Evolutionary conservation across 306 rosid genomes (phyloP), one percentile per base, ranked within the genome.

Genomic region (Quercus variabilis): DNA sequence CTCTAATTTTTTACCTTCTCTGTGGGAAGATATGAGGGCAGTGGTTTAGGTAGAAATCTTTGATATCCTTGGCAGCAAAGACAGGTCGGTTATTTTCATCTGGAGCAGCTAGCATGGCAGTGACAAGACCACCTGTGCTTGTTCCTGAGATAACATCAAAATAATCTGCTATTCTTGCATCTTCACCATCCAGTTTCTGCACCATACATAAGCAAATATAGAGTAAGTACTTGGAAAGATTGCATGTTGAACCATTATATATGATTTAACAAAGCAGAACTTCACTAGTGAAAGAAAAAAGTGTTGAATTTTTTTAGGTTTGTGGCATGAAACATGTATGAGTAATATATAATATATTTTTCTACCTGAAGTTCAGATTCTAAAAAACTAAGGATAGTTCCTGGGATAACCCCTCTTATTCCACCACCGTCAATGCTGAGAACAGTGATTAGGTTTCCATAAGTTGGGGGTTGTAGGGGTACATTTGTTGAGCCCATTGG

Each of bases 391-490:
- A 91, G 85, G n/a, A 91, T 84, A 25, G 86, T 80, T 3, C 85
- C 96, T 0, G 91, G 96, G 46, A 91, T 91, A 52, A 91, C 46
- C 43, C 96, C 93, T 76, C 91, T 83, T 0, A 87, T 81, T n/a
- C 93, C 93, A 58, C 96, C 96, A 1, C 93, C 93, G 12, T 91
- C 92, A 2, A 91, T 87, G 82, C 93, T 91, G 38, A 91, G 93
- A 75, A 91, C 68, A 26, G 93, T 89, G 8, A 89, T 71, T 18
- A 89, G 26, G 79, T 86, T 86, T 33, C 93, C 93, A 68, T 87
- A 89, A 21, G 91, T 91, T 63, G 91, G 93, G 30, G 91, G 82
- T 60, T 77, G 82, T 41, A 41, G 49, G 2, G 49, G 49, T 41
- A 41, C 49, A 41, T 41, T 8, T 41, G 49, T 41, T 41, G 49